Evolutionary conservation across 495 filamentous ascomycete species (phyloP).

Genomic region (Massariosphaeria phaeospora): DNA sequence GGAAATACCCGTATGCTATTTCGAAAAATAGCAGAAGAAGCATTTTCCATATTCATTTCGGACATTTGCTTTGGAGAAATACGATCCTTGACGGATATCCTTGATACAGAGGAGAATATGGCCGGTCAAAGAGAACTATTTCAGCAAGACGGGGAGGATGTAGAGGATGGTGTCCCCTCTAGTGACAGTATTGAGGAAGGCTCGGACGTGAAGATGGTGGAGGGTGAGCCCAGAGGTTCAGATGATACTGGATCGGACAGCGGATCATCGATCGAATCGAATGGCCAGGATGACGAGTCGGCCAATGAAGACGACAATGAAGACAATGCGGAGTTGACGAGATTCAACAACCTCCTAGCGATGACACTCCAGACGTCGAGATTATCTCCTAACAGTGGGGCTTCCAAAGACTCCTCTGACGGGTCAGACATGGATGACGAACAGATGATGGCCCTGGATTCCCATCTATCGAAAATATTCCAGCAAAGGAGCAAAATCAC

Average conservation of each 20-base stretch:
- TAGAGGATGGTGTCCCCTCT: constrained; percentile 43
- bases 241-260: background rate
- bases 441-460: constrained; percentile 88
- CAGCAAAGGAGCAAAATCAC: constrained; percentile 57
- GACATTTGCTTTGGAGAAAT: constrained; percentile 67
- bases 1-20: constrained; percentile 81
- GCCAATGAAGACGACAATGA: constrained; percentile 19
- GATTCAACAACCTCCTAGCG: constrained; percentile 30
- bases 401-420: constrained; percentile 39
- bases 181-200: constrained; percentile 41
- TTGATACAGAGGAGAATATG: constrained; percentile 73
- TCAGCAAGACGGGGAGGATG: constrained; percentile 62
- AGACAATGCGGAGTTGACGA: constrained; percentile 30
- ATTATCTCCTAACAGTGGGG: background rate
- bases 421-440: constrained; percentile 72
- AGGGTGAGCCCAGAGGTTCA: constrained; percentile 12
- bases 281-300: constrained; percentile 34
- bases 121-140: constrained; percentile 84
- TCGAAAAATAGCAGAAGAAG: constrained; percentile 78
- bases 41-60: constrained; percentile 72
- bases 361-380: constrained; percentile 30
- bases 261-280: constrained; percentile 39
- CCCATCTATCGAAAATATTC: constrained; percentile 76
- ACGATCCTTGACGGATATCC: constrained; percentile 57
- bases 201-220: constrained; percentile 39